Conservation (phyloP, 1,284 basidiomycete genomes). For the Puccinia sorghi region DNA sequence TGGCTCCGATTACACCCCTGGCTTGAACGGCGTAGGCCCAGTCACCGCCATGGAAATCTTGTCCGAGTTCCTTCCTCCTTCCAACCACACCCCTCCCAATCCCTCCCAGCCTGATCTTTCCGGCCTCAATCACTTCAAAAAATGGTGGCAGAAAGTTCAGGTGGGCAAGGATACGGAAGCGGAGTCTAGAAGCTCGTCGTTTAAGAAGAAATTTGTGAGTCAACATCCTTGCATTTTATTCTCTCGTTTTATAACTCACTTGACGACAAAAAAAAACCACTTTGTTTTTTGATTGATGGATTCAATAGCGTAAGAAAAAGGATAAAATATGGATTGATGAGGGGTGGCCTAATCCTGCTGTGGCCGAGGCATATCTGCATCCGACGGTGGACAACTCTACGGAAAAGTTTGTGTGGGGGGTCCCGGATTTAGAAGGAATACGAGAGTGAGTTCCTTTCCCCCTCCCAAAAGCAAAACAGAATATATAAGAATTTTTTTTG, state of each 20-base stretch:
- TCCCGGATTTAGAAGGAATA: constrained; percentile 89
- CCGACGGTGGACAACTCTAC: constrained; percentile 86
- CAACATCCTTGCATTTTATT: background rate
- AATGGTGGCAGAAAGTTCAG: constrained; percentile 97
- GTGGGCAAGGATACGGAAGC: constrained; percentile 72
- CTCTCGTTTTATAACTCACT: background rate
- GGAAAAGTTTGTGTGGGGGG: constrained; percentile 94
- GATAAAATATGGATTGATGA: constrained; percentile 68
- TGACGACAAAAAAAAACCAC: background rate
- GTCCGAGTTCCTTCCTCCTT: constrained; percentile 67
- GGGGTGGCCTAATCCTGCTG: constrained; percentile 86
- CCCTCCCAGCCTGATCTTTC: constrained; percentile 66
- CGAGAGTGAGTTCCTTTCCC: constrained; percentile 59
- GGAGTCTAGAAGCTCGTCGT: constrained; percentile 68
- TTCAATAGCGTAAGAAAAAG: constrained; percentile 45
- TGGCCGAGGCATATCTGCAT: constrained; percentile 89
- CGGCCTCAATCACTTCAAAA: constrained; percentile 79
- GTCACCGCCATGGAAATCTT: constrained; percentile 94
- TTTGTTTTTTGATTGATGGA: background rate
- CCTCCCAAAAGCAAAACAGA: constrained; percentile 7
- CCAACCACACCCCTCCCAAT: constrained; percentile 38
- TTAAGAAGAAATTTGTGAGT: constrained; percentile 80
- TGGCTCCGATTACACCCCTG: constrained; percentile 97
- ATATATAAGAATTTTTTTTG: constrained; percentile 52
- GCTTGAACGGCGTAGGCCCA: constrained; percentile 88